Percentiles rank a stretch among this genome's conserved stretches.
Conservation (phyloP, 1,284 basidiomycete genomes). For the Microbotryum intermedium region DNA sequence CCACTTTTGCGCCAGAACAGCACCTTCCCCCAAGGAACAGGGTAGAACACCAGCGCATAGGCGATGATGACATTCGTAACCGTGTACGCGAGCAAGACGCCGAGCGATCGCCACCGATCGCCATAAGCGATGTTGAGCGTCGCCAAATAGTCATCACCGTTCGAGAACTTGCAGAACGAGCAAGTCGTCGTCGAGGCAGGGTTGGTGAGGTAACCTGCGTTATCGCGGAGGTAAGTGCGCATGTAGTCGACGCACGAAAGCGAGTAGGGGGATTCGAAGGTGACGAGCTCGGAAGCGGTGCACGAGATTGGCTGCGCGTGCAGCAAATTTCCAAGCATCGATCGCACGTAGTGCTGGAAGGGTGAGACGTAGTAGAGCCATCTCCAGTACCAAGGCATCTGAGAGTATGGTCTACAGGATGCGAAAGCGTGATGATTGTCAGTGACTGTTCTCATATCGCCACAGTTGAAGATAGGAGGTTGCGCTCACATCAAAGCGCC, state of each 20-base stretch:
- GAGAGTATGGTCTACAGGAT: slow-evolving; percentile 21
- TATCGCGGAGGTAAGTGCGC: slow-evolving; percentile 34
- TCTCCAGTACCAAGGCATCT: slow-evolving; percentile 31
- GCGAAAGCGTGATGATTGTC: slow-evolving; percentile 6
- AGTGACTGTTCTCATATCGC: background rate
- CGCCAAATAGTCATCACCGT: slow-evolving; percentile 56
- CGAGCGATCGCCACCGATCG: slow-evolving; percentile 19
- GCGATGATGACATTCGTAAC: slow-evolving; percentile 17
- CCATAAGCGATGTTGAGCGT: slow-evolving; percentile 19
- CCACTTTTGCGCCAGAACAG: background rate
- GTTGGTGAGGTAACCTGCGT: slow-evolving; percentile 74
- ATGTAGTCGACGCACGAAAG: slow-evolving; percentile 11
- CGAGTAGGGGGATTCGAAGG: slow-evolving; percentile 11
- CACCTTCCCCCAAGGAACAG: background rate
- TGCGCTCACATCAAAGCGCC: slow-evolving; percentile 27
- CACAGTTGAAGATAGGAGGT: background rate
- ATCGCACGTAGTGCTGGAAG: slow-evolving; percentile 45
- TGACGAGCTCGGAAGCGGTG: slow-evolving; percentile 18
- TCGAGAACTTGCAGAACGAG: slow-evolving; percentile 60
- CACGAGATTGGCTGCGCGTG: slow-evolving; percentile 56
- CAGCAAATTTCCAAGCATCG: slow-evolving; percentile 55
- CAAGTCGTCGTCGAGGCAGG: slow-evolving; percentile 53
- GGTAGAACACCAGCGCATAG: slow-evolving; percentile 23
- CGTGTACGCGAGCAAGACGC: slow-evolving; percentile 20
- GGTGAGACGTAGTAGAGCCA: slow-evolving; percentile 63